Conservation (phyloP, 2,329 filamentous ascomycete species). For the Lachnellula hyalina region DNA sequence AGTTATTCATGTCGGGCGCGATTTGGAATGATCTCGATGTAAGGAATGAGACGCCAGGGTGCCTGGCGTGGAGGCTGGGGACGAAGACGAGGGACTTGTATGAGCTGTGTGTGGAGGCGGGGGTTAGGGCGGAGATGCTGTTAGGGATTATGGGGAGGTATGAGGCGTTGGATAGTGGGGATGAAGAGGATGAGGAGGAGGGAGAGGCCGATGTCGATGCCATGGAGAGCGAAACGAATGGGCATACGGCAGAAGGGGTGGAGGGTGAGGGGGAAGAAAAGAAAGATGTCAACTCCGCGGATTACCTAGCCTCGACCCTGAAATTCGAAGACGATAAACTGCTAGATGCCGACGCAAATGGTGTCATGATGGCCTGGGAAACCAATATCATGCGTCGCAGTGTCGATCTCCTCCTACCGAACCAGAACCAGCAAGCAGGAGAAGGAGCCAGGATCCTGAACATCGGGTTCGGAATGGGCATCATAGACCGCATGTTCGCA, state of each 20-base stretch:
- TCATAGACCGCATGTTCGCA: slow-evolving; percentile 73
- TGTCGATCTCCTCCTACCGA: slow-evolving; percentile 58
- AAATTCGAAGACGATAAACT: slow-evolving; percentile 62
- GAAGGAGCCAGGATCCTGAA: slow-evolving; percentile 67
- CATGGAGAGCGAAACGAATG: slow-evolving; percentile 31
- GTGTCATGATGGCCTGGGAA: slow-evolving; percentile 94
- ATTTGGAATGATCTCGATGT: slow-evolving; percentile 96
- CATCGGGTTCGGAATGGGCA: slow-evolving; percentile 88
- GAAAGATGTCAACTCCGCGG: slow-evolving; percentile 52
- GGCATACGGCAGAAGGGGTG: slow-evolving; percentile 20
- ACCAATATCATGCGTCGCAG: slow-evolving; percentile 77
- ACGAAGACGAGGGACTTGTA: slow-evolving; percentile 65
- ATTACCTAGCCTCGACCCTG: slow-evolving; percentile 63
- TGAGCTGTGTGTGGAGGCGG: slow-evolving; percentile 78
- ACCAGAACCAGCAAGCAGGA: slow-evolving; percentile 33
- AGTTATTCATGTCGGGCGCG: slow-evolving; percentile 80
- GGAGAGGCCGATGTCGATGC: slow-evolving; percentile 32
- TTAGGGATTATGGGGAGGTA: slow-evolving; percentile 79
- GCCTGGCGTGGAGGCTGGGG: slow-evolving; percentile 68
- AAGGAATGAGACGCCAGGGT: slow-evolving; percentile 86
- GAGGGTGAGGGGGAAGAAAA: slow-evolving; percentile 19
- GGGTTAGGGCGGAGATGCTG: slow-evolving; percentile 83
- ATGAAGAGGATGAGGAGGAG: slow-evolving; percentile 39
- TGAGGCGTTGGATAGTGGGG: slow-evolving; percentile 56
- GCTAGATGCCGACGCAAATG: slow-evolving; percentile 70